phyloP scores from a whole-genome alignment of 768 basidiomycete genomes.

The Cystobasidium tubakii region DNA sequence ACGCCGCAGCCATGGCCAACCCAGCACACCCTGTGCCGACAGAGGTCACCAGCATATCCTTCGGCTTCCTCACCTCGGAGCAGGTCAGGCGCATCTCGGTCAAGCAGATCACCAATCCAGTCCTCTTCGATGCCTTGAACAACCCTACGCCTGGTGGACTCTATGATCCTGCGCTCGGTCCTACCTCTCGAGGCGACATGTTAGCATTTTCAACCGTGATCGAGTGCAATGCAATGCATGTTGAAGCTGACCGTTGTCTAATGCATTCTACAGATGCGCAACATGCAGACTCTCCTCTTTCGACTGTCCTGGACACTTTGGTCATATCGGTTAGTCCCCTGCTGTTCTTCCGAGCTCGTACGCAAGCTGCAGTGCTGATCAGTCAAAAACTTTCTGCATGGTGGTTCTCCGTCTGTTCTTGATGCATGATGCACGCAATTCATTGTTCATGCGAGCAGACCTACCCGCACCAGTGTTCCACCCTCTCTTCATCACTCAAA shows the following conservation, averaged over 20 bases:
- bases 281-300: conserved; percentile 90
- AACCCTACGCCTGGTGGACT: conserved; percentile 84
- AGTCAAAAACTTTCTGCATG: not conserved
- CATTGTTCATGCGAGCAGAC: conserved; percentile 49
- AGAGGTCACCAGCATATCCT: conserved; percentile 73
- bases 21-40: conserved; percentile 83
- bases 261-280: conserved; percentile 61
- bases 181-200: conserved; percentile 83
- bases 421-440: not conserved
- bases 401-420: not conserved
- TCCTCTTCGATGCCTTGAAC: conserved; percentile 87
- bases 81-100: conserved; percentile 93
- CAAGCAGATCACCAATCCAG: conserved; percentile 89
- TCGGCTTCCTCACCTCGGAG: conserved; percentile 80
- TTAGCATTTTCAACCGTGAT: conserved; percentile 53
- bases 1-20: conserved; percentile 52
- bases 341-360: not conserved
- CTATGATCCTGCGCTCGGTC: conserved; percentile 92
- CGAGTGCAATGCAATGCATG: not conserved
- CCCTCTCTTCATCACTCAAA: conserved; percentile 87
- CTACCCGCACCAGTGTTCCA: conserved; percentile 92
- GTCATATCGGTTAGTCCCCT: conserved; percentile 63
- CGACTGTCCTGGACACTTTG: conserved; percentile 95
- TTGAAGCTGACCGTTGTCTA: conserved; percentile 2
- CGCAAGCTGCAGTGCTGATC: not conserved